Percentiles rank a stretch among this genome's conserved stretches.
phyloP scores from a whole-genome alignment of 345 rosid species.

The Brassica rapa region DNA sequence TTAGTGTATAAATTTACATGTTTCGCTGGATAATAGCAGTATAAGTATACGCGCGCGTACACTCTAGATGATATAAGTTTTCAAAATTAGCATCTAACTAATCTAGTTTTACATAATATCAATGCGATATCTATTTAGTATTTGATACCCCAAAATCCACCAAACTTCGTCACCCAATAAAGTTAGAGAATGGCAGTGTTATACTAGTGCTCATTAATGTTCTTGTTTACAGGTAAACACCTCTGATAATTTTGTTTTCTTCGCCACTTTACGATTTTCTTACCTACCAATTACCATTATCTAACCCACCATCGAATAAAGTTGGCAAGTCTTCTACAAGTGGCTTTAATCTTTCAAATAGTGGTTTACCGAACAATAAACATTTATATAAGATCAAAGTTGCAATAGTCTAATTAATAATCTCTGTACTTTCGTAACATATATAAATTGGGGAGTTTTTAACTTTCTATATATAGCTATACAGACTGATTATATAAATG shows the following conservation, averaged over 20 bases:
- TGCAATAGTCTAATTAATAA: background rate
- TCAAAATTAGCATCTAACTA: too few species aligned
- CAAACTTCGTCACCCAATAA: background rate
- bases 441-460: background rate
- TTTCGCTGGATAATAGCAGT: background rate
- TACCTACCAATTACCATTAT: conserved; percentile 19
- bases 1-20: background rate
- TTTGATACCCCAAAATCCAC: background rate
- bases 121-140: background rate
- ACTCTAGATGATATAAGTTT: too few species aligned
- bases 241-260: background rate
- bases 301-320: conserved; percentile 8
- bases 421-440: background rate
- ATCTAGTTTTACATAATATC: background rate
- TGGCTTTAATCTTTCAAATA: background rate
- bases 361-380: background rate
- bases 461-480: background rate
- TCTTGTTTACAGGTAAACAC: background rate
- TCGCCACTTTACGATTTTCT: background rate
- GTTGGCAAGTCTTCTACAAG: conserved; percentile 9
- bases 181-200: background rate
- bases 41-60: too few species aligned
- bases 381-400: background rate
- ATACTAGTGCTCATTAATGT: background rate
- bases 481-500: background rate